These are phyloP conservation scores for Mucor racemosus DNA, from an alignment of 371 early-diverging fungal genomes.

Conservation along the genomic window DNA sequence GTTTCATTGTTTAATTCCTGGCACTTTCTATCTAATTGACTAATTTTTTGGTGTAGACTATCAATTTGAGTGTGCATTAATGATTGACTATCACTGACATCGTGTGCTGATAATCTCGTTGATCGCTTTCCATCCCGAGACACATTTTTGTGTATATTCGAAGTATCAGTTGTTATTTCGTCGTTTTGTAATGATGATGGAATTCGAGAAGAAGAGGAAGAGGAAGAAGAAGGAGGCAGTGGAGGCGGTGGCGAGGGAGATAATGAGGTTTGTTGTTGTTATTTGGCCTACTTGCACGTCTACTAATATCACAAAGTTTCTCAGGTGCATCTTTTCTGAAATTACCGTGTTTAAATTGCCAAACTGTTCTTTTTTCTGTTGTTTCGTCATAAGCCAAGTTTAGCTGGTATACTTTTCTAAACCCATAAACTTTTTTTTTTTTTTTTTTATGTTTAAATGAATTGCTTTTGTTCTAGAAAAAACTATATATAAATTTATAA, in stretches of 20 bases:
- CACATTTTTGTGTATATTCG: neutral
- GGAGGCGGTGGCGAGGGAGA: neutral
- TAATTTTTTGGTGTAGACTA: neutral
- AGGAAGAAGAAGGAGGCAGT: neutral
- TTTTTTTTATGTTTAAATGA: neutral
- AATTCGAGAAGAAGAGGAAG: no score
- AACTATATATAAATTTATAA: neutral
- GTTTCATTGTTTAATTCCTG: conserved; percentile 5
- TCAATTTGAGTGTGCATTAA: neutral
- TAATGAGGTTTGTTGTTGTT: neutral
- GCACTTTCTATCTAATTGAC: neutral
- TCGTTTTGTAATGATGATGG: neutral
- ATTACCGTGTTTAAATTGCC: conserved; percentile 79
- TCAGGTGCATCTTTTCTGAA: conserved; percentile 68
- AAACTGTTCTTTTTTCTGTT: conserved; percentile 34
- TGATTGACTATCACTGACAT: neutral
- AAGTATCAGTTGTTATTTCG: neutral
- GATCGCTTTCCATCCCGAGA: neutral
- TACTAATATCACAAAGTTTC: conserved; percentile 62
- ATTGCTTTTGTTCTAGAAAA: neutral
- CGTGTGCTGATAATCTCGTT: neutral
- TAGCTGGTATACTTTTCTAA: conserved; percentile 20
- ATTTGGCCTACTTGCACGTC: conserved; percentile 44
- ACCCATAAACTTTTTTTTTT: conserved; percentile 15
- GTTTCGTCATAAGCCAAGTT: conserved; percentile 16